Conservation (phyloP, 106 monocot species). For the Phalaenopsis equestris region DNA sequence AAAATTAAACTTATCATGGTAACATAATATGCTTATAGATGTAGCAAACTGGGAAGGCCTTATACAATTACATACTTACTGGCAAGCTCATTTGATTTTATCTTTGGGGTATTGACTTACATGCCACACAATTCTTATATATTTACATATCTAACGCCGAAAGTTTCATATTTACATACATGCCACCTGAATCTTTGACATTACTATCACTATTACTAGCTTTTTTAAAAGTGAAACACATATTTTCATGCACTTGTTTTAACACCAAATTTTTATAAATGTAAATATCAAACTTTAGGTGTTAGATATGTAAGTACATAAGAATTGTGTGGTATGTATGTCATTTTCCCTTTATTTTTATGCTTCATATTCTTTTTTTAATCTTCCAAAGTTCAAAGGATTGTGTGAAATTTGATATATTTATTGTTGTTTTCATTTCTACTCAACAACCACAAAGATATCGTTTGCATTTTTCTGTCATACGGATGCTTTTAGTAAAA, state of each 20-base stretch:
- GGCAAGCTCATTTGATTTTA: not conserved
- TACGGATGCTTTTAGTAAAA: not conserved
- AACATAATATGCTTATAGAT: not conserved
- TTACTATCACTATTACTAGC: too few species aligned
- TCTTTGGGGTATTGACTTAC: too few species aligned
- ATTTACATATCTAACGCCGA: too few species aligned
- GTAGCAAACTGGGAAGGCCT: not conserved
- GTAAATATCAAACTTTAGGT: too few species aligned
- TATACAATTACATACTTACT: not conserved
- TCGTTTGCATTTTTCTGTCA: not conserved
- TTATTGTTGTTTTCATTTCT: conserved; percentile 2
- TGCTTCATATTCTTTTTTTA: not conserved
- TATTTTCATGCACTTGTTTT: too few species aligned
- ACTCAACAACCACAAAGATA: not conserved
- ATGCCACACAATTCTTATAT: too few species aligned
- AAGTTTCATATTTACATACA: too few species aligned
- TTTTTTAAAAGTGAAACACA: too few species aligned
- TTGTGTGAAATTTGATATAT: not conserved
- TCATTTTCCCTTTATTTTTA: not conserved
- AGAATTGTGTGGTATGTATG: too few species aligned
- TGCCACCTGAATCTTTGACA: too few species aligned
- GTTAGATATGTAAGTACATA: too few species aligned
- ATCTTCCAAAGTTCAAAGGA: not conserved
- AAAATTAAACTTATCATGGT: not conserved
- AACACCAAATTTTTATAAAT: too few species aligned